These are phyloP conservation scores for Elsinoe batatas DNA, from an alignment of 2,329 filamentous ascomycete species.

Conservation along the genomic window DNA sequence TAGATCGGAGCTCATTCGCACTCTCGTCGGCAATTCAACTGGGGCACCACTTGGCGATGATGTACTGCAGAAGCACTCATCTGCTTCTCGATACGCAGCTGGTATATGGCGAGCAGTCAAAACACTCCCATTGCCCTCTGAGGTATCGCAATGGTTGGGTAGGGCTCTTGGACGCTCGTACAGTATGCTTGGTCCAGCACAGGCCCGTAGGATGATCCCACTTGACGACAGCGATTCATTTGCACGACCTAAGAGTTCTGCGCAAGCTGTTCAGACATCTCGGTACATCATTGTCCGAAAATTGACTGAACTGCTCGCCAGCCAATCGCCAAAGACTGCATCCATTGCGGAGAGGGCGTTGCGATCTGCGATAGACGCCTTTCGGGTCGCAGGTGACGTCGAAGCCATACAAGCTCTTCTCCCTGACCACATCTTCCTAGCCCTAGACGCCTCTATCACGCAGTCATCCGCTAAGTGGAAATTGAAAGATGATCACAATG, in stretches of 20 bases:
- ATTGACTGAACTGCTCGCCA: neutral
- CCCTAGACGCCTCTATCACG: neutral
- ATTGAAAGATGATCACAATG: neutral
- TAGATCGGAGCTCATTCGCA: conserved; percentile 57
- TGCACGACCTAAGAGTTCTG: neutral
- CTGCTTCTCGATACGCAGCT: conserved; percentile 41
- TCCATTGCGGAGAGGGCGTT: neutral
- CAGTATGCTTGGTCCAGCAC: neutral
- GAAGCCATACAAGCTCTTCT: conserved; percentile 55
- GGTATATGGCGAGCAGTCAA: conserved; percentile 51
- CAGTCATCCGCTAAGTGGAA: too few species aligned
- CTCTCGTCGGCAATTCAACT: conserved; percentile 38
- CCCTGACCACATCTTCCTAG: conserved; percentile 34
- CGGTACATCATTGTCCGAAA: neutral
- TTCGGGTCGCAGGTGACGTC: neutral
- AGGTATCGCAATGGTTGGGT: conserved; percentile 77
- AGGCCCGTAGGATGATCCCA: neutral
- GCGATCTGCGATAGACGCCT: neutral
- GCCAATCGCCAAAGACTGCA: neutral
- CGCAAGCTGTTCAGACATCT: neutral
- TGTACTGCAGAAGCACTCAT: conserved; percentile 18
- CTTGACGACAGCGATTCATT: neutral
- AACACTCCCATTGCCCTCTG: conserved; percentile 24
- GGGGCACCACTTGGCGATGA: conserved; percentile 20
- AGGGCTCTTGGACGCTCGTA: conserved; percentile 66